phyloP scores from a whole-genome alignment of 1,284 basidiomycete species.

The Ceratobasidium sp. region DNA sequence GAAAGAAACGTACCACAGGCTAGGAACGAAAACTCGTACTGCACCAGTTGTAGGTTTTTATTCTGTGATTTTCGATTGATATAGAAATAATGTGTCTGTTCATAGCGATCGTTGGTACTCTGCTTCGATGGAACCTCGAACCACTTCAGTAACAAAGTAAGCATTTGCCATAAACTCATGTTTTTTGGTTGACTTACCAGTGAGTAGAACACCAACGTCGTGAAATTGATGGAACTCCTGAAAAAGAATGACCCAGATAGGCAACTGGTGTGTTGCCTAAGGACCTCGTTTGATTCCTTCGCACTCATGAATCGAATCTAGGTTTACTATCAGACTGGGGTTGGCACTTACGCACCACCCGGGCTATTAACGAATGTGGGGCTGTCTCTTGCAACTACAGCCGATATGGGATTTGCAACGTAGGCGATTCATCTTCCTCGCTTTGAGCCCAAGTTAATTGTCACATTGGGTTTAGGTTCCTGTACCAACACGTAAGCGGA shows the following conservation, averaged over 20 bases:
- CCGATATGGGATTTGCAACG: slow-evolving; percentile 40
- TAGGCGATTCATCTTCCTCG: slow-evolving; percentile 8
- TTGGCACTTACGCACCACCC: slow-evolving; percentile 47
- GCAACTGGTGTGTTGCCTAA: slow-evolving; percentile 44
- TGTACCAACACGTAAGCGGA: slow-evolving; percentile 31
- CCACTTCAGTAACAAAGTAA: slow-evolving; percentile 43
- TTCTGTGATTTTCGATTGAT: background rate
- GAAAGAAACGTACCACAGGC: slow-evolving; percentile 19
- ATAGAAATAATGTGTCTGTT: background rate
- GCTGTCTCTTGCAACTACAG: slow-evolving; percentile 12
- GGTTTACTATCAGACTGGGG: slow-evolving; percentile 45
- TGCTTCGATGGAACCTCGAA: slow-evolving; percentile 51
- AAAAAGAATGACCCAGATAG: slow-evolving; percentile 47
- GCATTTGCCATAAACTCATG: background rate
- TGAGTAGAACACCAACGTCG: slow-evolving; percentile 31
- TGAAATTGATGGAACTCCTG: slow-evolving; percentile 46
- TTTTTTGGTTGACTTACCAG: background rate
- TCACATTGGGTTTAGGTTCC: background rate
- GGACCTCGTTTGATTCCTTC: too few species aligned
- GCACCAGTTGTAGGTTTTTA: slow-evolving; percentile 11
- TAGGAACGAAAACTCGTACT: background rate
- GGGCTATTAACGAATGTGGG: slow-evolving; percentile 25
- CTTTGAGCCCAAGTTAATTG: background rate
- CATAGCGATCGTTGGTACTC: slow-evolving; percentile 46
- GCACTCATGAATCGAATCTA: too few species aligned